These are phyloP conservation scores for Cyclotella sp. DNA, from an alignment of 108 stramenopile species.

Conservation along the genomic window DNA sequence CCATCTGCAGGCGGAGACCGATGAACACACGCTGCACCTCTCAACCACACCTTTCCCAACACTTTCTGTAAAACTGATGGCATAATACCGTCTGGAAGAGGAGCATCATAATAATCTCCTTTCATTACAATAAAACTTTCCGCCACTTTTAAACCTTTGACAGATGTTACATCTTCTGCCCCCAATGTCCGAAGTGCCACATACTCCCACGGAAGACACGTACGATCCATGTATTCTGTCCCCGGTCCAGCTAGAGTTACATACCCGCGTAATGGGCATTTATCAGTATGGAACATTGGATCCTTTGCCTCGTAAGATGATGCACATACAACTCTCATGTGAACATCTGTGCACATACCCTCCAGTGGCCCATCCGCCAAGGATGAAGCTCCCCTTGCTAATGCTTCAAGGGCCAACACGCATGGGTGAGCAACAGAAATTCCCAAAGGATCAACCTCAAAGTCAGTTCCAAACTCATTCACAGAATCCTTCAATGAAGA, in stretches of 20 bases:
- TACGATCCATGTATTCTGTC: constrained; percentile 56
- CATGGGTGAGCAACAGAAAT: constrained; percentile 25
- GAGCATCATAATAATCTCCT: constrained; percentile 61
- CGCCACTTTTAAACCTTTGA: constrained; percentile 42
- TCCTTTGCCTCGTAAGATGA: constrained; percentile 59
- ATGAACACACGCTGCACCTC: constrained; percentile 68
- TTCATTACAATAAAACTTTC: constrained; percentile 74
- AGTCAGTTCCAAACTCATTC: background rate
- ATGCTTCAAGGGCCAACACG: constrained; percentile 43
- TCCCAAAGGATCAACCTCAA: background rate
- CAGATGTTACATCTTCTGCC: background rate
- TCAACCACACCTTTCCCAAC: constrained; percentile 40
- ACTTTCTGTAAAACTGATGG: constrained; percentile 11
- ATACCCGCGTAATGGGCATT: constrained; percentile 66
- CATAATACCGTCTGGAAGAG: constrained; percentile 22
- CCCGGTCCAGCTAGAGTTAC: constrained; percentile 63
- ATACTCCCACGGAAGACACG: constrained; percentile 64
- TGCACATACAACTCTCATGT: constrained; percentile 61
- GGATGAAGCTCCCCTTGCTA: constrained; percentile 46
- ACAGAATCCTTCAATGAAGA: constrained; percentile 3
- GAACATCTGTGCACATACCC: constrained; percentile 40
- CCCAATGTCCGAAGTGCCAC: constrained; percentile 54
- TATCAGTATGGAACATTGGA: constrained; percentile 72
- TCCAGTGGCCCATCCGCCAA: constrained; percentile 49
- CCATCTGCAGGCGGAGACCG: constrained; percentile 56